Base-by-base conservation (phyloP, 495 filamentous ascomycete species). In the Aspergillus bridgeri region DNA sequence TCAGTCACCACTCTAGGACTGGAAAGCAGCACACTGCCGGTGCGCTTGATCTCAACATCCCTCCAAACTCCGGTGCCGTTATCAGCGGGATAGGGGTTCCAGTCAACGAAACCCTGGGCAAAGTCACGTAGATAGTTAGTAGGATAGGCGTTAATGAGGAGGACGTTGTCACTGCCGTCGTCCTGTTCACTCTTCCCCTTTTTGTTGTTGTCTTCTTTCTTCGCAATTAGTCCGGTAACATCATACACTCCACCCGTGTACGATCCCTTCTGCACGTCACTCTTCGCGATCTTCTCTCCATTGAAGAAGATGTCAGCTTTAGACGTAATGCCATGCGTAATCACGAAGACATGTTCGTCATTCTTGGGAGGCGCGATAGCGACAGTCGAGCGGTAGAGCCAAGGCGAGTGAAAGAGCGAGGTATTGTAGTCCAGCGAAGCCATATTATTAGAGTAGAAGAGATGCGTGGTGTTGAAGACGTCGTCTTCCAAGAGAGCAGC, bases 51-150 rank as follows among this genome's bases (percentile, higher is more conserved):
- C 50, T 84, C 82, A 6, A 88, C 75, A 47, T 86, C 63, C 0
- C 85, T 75, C 85, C 85, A 87, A 2, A 88, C 75, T 0, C 86
- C 85, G 0, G 80, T 84, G 1, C 81, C 79, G 51, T 80, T 84
- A 61, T 85, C 81, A 0, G 75, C 69, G 0, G 86, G 85, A 54
- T 80, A 83, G 0, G 84, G 84, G 45, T 87, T 87, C 86, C 86
- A 88, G 56, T 88, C 85, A 1, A 83, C 79, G 54, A 83, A 88
- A 0, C 84, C 82, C 19, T 83, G 61, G 0, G 79, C 82, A 48
- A 87, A 75, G 55, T 88, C 83, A 23, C 77, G 72, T 24, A 80
- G 72, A 61, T 85, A 86, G 56, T 82, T 70, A 0, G 84, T 86
- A 1, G 84, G 84, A 53, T 86, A 72, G 0, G 77, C 81, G 22